phyloP scores from a whole-genome alignment of 2,329 filamentous ascomycete species.

The Alternaria sp. region DNA sequence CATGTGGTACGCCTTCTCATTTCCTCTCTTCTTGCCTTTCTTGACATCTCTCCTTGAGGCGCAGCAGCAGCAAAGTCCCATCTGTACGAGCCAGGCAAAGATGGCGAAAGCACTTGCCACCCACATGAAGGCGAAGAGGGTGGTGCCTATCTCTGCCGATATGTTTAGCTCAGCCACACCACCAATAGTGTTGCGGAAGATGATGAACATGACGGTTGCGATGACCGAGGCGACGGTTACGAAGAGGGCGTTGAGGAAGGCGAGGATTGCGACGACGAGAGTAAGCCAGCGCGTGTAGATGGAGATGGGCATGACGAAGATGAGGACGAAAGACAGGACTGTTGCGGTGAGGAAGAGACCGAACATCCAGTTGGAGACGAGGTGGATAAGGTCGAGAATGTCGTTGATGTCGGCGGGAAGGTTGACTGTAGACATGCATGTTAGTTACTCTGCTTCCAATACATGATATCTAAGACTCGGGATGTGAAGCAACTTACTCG shows the following conservation, averaged over 20 bases:
- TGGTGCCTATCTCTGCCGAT: constrained; percentile 67
- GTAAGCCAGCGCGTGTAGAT: constrained; percentile 62
- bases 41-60: constrained; percentile 61
- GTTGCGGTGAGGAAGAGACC: constrained; percentile 78
- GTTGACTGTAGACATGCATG: constrained; percentile 62
- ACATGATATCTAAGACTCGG: too few species aligned
- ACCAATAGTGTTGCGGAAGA: constrained; percentile 78
- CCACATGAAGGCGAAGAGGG: constrained; percentile 93
- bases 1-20: constrained; percentile 41
- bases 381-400: constrained; percentile 74
- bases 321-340: constrained; percentile 73
- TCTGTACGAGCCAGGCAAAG: constrained; percentile 73
- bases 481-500: constrained; percentile 58
- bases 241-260: constrained; percentile 70
- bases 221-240: constrained; percentile 74
- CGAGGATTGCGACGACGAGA: constrained; percentile 70
- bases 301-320: constrained; percentile 67
- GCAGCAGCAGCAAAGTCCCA: constrained; percentile 80
- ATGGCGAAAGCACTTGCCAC: constrained; percentile 71
- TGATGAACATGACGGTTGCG: constrained; percentile 82
- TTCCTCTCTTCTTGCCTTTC: constrained; percentile 55
- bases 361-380: constrained; percentile 86
- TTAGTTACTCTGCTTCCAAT: constrained; percentile 7
- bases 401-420: constrained; percentile 75
- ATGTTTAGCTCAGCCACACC: constrained; percentile 78